phyloP scores from a whole-genome alignment of 345 rosid species.

The Citrus sp. region DNA sequence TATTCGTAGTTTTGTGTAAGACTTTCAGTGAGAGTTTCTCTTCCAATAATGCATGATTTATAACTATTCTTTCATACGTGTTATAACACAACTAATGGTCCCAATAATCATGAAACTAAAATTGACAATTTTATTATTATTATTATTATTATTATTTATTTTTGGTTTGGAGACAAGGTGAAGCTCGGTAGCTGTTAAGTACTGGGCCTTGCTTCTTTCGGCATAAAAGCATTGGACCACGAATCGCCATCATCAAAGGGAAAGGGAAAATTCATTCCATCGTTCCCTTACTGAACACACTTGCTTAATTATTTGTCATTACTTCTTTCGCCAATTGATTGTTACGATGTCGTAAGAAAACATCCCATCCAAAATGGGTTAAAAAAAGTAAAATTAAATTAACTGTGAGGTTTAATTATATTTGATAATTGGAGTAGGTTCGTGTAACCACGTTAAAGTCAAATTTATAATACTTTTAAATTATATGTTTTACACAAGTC shows the following conservation, averaged over 20 bases:
- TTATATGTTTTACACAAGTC: neutral
- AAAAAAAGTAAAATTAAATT: too few species aligned
- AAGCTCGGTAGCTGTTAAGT: neutral
- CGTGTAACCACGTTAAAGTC: too few species aligned
- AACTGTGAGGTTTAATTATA: neutral
- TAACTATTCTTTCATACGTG: too few species aligned
- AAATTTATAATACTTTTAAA: too few species aligned
- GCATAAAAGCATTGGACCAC: slow-evolving; percentile 9
- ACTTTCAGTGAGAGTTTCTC: too few species aligned
- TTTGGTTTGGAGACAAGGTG: neutral
- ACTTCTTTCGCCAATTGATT: neutral
- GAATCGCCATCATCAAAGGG: neutral
- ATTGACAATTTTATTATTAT: too few species aligned
- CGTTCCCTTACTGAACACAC: neutral
- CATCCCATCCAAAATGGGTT: neutral
- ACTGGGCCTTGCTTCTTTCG: slow-evolving; percentile 1
- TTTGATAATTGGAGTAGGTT: too few species aligned
- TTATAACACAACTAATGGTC: too few species aligned
- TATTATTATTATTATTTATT: too few species aligned
- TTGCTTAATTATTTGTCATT: neutral
- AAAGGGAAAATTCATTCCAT: neutral
- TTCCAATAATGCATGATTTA: too few species aligned
- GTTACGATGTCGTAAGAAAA: neutral
- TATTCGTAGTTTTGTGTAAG: too few species aligned
- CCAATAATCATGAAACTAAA: too few species aligned